Evolutionary conservation across 768 basidiomycete species (phyloP).

Genomic region (Tephrocybe sp.): DNA sequence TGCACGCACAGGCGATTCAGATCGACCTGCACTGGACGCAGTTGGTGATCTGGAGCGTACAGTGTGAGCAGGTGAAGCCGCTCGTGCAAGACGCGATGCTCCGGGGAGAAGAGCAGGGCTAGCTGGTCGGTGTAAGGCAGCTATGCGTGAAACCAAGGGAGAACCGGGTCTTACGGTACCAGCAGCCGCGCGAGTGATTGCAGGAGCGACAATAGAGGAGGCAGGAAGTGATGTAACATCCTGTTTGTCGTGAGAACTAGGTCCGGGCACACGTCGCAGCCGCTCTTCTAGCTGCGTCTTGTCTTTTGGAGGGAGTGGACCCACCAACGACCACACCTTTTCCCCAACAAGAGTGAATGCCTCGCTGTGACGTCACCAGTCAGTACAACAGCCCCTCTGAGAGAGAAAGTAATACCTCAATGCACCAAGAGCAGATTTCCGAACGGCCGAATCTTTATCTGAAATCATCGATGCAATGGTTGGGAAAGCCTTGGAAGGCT

Average conservation of each 20-base stretch:
- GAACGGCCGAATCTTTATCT: conserved; percentile 86
- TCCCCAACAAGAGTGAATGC: conserved; percentile 83
- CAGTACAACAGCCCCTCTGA: conserved; percentile 2
- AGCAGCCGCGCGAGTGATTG: conserved; percentile 52
- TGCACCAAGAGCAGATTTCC: conserved; percentile 81
- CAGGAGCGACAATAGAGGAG: conserved; percentile 24
- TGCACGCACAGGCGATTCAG: conserved; percentile 44
- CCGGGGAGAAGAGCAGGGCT: conserved; percentile 31
- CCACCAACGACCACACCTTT: conserved; percentile 80
- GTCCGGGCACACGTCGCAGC: conserved; percentile 76
- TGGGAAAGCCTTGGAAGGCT: conserved; percentile 79
- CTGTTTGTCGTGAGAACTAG: conserved; percentile 48
- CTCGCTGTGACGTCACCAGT: conserved; percentile 49
- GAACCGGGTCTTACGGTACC: conserved; percentile 46
- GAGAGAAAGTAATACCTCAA: conserved; percentile 60
- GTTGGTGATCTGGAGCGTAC: conserved; percentile 44
- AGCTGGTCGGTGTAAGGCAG: conserved; percentile 19
- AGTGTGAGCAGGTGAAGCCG: conserved; percentile 47
- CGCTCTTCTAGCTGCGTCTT: conserved; percentile 92
- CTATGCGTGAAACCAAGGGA: conserved; percentile 18
- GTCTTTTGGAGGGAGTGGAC: conserved; percentile 77
- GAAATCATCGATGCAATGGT: conserved; percentile 76
- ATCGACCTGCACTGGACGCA: conserved; percentile 29
- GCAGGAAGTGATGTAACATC: conserved; percentile 28
- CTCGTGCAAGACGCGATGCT: conserved; percentile 37